Evolutionary conservation across 345 rosid species (phyloP).

Genomic region (Dimocarpus longan): DNA sequence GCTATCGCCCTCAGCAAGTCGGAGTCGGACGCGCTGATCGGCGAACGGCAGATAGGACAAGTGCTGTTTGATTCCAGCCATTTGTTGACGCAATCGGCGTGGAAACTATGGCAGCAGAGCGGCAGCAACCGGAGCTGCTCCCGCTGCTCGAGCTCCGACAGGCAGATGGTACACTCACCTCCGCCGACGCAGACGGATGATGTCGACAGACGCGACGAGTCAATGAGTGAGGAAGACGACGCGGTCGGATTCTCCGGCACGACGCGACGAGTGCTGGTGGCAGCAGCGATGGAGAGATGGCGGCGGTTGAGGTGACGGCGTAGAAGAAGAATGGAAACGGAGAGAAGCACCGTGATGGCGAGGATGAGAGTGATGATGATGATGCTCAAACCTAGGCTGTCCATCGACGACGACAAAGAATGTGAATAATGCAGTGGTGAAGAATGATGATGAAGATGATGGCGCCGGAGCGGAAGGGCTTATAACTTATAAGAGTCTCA

Average conservation of each 20-base stretch:
- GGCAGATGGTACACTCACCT: conserved; percentile 82
- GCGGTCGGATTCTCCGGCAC: conserved; percentile 41
- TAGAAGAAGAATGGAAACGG: conserved; percentile 69
- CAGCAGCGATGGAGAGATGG: conserved; percentile 33
- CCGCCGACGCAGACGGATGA: conserved; percentile 19
- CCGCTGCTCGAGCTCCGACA: conserved; percentile 66
- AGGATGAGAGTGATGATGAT: conserved; percentile 59
- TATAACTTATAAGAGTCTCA: no score
- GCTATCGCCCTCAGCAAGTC: conserved; percentile 53
- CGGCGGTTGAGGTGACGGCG: conserved; percentile 72
- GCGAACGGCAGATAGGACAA: conserved; percentile 90
- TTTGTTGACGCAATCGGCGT: conserved; percentile 69
- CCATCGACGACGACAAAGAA: conserved; percentile 37
- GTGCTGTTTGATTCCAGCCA: conserved; percentile 75
- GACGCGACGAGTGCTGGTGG: conserved; percentile 37
- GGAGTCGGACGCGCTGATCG: conserved; percentile 61
- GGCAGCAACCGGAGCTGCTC: conserved; percentile 88
- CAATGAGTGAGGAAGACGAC: conserved; percentile 35
- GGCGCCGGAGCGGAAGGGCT: neutral
- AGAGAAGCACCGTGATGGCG: conserved; percentile 52
- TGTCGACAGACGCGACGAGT: conserved; percentile 64
- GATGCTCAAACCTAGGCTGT: conserved; percentile 59
- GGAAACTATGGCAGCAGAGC: conserved; percentile 90
- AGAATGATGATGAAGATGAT: neutral
- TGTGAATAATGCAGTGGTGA: conserved; percentile 16